Evolutionary conservation across 805 yeast species (phyloP).

Genomic region (Barnettozyma sp.): DNA sequence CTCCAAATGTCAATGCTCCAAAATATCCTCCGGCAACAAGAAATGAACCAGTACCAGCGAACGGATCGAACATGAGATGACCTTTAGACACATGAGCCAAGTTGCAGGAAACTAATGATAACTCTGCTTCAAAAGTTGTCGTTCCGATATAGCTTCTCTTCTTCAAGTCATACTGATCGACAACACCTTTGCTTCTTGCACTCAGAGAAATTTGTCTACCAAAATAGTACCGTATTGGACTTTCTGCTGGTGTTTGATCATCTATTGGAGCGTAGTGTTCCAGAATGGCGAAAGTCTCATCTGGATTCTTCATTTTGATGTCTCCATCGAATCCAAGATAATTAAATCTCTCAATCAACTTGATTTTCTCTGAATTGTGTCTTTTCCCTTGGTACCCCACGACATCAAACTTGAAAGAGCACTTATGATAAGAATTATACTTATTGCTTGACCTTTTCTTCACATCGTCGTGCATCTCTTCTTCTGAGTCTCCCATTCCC

Average conservation of each 20-base stretch:
- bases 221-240: constrained; percentile 58
- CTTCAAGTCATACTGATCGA: constrained; percentile 76
- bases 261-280: constrained; percentile 61
- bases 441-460: constrained; percentile 23
- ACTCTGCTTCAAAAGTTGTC: constrained; percentile 93
- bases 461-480: constrained; percentile 48
- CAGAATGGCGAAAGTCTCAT: constrained; percentile 59
- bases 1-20: constrained; percentile 76
- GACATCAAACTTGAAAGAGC: constrained; percentile 75
- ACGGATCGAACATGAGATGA: constrained; percentile 81
- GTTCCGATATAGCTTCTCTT: constrained; percentile 88
- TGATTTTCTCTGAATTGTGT: constrained; percentile 41
- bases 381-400: constrained; percentile 70
- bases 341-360: constrained; percentile 62
- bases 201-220: constrained; percentile 64
- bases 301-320: constrained; percentile 71
- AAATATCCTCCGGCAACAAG: constrained; percentile 79
- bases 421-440: constrained; percentile 30
- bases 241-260: constrained; percentile 34
- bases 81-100: constrained; percentile 67
- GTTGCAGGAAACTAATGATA: constrained; percentile 81
- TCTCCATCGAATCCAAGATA: constrained; percentile 72
- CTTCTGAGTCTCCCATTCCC: constrained; percentile 59
- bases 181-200: constrained; percentile 53
- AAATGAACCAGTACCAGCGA: constrained; percentile 95